A percentile compares a stretch with the other conserved stretches of the same genome.
These are phyloP conservation scores for Carex myosuroides DNA, from an alignment of 176 grass and related monocot species.

Conservation along the genomic window DNA sequence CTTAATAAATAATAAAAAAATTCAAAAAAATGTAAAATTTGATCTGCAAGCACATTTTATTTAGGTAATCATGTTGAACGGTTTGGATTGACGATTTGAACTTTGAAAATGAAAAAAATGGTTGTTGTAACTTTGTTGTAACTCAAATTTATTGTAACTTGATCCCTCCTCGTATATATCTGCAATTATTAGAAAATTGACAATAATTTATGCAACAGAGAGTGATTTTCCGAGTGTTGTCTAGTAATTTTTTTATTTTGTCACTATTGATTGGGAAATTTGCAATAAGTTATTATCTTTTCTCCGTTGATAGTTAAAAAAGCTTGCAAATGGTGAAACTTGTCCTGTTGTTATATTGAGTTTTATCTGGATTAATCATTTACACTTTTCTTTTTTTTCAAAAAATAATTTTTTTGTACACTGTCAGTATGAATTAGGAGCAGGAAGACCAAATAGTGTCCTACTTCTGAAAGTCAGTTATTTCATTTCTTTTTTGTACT, in stretches of 20 bases:
- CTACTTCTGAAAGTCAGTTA: not conserved
- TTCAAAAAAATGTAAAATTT: too few relatives aligned
- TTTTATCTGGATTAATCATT: not conserved
- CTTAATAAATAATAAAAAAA: too few relatives aligned
- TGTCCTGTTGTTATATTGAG: not conserved
- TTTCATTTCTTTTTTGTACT: not conserved
- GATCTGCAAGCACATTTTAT: too few relatives aligned
- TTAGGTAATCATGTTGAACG: too few relatives aligned
- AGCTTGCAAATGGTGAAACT: not conserved
- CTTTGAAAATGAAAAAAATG: too few relatives aligned
- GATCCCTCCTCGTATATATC: too few relatives aligned
- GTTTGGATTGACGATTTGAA: too few relatives aligned
- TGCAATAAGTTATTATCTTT: not conserved
- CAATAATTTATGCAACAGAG: not conserved
- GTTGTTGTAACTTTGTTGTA: too few relatives aligned
- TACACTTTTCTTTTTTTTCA: not conserved
- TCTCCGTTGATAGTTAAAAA: not conserved
- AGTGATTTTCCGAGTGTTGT: not conserved
- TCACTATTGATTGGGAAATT: too few relatives aligned
- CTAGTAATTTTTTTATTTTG: not conserved
- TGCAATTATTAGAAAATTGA: not conserved
- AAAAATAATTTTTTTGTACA: not conserved
- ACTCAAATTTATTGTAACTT: too few relatives aligned
- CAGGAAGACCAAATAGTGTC: not conserved
- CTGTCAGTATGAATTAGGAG: not conserved